phyloP scores from a whole-genome alignment of 2,329 filamentous ascomycete genomes.

The Verticillium nonalfalfae region DNA sequence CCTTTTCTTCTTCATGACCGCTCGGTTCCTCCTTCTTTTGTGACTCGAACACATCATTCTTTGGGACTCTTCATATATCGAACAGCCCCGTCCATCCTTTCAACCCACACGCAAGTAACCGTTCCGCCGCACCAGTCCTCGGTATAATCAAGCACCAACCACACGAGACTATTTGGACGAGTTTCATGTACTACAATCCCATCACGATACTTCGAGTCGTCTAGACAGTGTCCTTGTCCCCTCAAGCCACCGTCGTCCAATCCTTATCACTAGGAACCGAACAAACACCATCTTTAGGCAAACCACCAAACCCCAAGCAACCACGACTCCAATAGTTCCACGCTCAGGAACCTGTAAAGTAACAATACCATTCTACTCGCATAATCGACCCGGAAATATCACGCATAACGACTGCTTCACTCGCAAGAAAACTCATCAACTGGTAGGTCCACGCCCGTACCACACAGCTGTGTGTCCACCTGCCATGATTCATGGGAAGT shows the following conservation, averaged over 20 bases:
- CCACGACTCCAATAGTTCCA: neutral
- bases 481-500: neutral
- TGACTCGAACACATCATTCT: conserved; percentile 33
- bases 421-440: conserved; percentile 5
- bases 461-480: neutral
- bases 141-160: conserved; percentile 9
- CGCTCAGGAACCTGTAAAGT: neutral
- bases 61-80: conserved; percentile 27
- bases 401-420: conserved; percentile 10
- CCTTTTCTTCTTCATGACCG: conserved; percentile 38
- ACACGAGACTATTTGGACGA: neutral
- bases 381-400: neutral
- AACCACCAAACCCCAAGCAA: conserved; percentile 4
- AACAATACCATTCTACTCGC: conserved; percentile 18
- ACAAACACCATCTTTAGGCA: conserved; percentile 20
- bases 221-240: conserved; percentile 10
- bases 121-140: neutral
- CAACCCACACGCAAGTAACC: conserved; percentile 13
- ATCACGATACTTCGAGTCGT: conserved; percentile 18
- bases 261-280: conserved; percentile 31
- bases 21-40: conserved; percentile 44
- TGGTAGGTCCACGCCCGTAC: neutral
- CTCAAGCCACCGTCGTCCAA: conserved; percentile 35
- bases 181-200: conserved; percentile 13
- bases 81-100: conserved; percentile 38